phyloP scores from a whole-genome alignment of 495 filamentous ascomycete species.

The Annulohypoxylon maeteangense region DNA sequence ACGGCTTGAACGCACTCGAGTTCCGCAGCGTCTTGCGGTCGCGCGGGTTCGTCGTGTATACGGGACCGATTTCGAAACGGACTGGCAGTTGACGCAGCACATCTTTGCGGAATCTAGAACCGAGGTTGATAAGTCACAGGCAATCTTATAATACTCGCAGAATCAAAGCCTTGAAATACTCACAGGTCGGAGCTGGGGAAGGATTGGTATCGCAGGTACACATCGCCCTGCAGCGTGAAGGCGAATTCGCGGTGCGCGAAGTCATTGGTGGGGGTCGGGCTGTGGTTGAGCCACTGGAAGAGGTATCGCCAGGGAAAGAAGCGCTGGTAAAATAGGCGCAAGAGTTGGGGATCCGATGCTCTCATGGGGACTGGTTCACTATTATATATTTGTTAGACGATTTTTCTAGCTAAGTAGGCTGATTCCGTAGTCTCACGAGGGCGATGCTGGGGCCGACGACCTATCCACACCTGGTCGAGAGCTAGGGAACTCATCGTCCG shows the following conservation, averaged over 20 bases:
- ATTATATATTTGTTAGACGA: slow-evolving; percentile 34
- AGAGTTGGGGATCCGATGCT: slow-evolving; percentile 78
- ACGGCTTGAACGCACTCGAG: slow-evolving; percentile 73
- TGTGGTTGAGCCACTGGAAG: slow-evolving; percentile 98
- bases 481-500: slow-evolving; percentile 79
- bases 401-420: background rate
- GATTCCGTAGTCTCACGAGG: slow-evolving; percentile 42
- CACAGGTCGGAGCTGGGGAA: slow-evolving; percentile 87
- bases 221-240: slow-evolving; percentile 88
- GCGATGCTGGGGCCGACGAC: slow-evolving; percentile 46
- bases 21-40: slow-evolving; percentile 91
- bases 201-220: slow-evolving; percentile 91
- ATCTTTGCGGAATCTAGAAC: slow-evolving; percentile 83
- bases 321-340: slow-evolving; percentile 93
- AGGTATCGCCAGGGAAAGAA: slow-evolving; percentile 95
- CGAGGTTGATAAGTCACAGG: slow-evolving; percentile 14
- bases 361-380: slow-evolving; percentile 28
- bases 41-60: slow-evolving; percentile 91
- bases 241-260: slow-evolving; percentile 95
- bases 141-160: background rate
- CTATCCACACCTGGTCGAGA: slow-evolving; percentile 49
- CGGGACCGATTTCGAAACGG: slow-evolving; percentile 96
- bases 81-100: slow-evolving; percentile 85
- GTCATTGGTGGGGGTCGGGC: slow-evolving; percentile 82
- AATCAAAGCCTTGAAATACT: slow-evolving; percentile 43